A percentile compares a stretch with the other conserved stretches of the same genome.
Conservation (phyloP, 495 filamentous ascomycete genomes). For the Bryoglossum gracile region DNA sequence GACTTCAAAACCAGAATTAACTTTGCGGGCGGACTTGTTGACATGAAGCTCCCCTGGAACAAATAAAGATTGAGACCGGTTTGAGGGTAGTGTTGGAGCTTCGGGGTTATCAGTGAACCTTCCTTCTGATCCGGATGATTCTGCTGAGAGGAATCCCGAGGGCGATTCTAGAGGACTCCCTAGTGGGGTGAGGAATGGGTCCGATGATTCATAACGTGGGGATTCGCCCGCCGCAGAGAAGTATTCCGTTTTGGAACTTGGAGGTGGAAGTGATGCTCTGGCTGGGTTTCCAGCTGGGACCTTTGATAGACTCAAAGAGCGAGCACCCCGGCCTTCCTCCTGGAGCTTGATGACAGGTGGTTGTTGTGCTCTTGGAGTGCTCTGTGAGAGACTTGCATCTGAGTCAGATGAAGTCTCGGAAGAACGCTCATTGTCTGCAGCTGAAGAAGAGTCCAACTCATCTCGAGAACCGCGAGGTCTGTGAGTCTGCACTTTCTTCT, state of each 20-base stretch:
- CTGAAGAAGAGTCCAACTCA: constrained; percentile 18
- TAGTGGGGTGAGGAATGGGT: constrained; percentile 25
- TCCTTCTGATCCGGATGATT: background rate
- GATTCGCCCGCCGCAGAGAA: constrained; percentile 14
- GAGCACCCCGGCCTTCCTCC: no score
- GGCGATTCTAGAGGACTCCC: constrained; percentile 25
- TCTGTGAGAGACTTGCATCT: constrained; percentile 27
- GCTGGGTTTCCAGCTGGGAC: background rate
- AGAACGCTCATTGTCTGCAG: constrained; percentile 27
- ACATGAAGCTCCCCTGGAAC: constrained; percentile 39
- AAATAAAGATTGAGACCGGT: no score
- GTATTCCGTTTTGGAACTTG: constrained; percentile 16
- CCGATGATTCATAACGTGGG: constrained; percentile 11
- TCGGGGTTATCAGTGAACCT: background rate
- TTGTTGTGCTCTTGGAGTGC: background rate
- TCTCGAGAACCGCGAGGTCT: constrained; percentile 16
- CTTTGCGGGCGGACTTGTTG: constrained; percentile 40
- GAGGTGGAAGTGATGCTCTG: constrained; percentile 1
- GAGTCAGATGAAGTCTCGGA: constrained; percentile 33
- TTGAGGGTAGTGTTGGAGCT: background rate
- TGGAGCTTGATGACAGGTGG: background rate
- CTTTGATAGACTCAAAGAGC: background rate
- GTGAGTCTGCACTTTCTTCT: constrained; percentile 23
- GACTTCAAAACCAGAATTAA: constrained; percentile 57
- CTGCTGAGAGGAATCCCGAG: background rate